Percentiles rank a stretch among this genome's conserved stretches.
Evolutionary conservation across 805 yeast genomes (phyloP).

Genomic region (Ogataea methanolica): DNA sequence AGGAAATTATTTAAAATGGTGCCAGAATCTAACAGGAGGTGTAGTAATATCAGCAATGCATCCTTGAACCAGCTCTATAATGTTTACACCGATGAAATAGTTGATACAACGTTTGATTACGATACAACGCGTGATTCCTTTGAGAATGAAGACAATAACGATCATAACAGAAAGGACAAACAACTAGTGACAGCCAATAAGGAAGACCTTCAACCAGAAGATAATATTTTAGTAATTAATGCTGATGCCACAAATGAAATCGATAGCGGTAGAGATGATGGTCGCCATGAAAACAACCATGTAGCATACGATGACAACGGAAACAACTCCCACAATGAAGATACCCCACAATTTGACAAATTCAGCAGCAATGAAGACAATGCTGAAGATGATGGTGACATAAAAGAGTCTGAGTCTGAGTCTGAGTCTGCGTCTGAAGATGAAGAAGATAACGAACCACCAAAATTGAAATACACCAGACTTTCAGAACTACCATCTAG

Average conservation of each 20-base stretch:
- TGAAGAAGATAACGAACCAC: slow-evolving; percentile 56
- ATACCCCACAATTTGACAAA: background rate
- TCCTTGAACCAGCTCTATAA: background rate
- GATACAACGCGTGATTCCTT: slow-evolving; percentile 14
- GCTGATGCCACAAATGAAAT: too few relatives aligned
- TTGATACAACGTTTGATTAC: slow-evolving; percentile 20
- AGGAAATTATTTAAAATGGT: background rate
- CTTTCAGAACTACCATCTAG: slow-evolving; percentile 61
- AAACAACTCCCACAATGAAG: too few relatives aligned
- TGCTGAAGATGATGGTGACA: slow-evolving; percentile 26
- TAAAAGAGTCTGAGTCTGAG: slow-evolving; percentile 20
- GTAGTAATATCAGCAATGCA: background rate
- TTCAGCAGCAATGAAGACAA: background rate
- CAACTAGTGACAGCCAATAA: background rate
- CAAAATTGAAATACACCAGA: slow-evolving; percentile 70
- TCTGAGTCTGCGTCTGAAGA: slow-evolving; percentile 35
- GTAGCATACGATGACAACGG: too few relatives aligned
- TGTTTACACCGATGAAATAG: slow-evolving; percentile 19
- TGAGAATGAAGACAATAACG: slow-evolving; percentile 3
- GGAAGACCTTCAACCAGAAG: slow-evolving; percentile 27
- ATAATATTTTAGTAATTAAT: background rate
- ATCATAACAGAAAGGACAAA: background rate
- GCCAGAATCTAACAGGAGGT: background rate
- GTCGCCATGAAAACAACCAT: too few relatives aligned
- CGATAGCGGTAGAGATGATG: background rate